Evolutionary conservation across 2,329 filamentous ascomycete genomes (phyloP).

Genomic region (Colletotrichum eleusines): DNA sequence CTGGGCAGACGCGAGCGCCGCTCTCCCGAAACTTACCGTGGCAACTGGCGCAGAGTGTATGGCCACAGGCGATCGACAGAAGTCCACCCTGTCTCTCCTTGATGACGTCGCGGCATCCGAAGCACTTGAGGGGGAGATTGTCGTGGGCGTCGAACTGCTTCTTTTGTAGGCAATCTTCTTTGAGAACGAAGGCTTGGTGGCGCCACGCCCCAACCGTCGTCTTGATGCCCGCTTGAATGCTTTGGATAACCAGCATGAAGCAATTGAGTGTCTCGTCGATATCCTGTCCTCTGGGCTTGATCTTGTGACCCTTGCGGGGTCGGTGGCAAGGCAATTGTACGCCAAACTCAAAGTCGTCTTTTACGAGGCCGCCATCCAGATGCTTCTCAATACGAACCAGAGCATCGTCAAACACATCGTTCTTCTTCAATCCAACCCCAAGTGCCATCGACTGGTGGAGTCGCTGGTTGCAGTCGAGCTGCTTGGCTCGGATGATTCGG

Average conservation of each 20-base stretch:
- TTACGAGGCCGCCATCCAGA: constrained; percentile 6
- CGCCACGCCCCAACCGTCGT: constrained; percentile 10
- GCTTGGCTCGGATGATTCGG: neutral
- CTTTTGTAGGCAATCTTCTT: neutral
- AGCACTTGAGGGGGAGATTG: neutral
- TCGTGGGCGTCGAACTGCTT: neutral
- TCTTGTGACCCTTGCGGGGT: constrained; percentile 33
- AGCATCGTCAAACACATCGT: neutral
- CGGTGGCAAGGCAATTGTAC: constrained; percentile 35
- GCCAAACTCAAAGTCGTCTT: constrained; percentile 44
- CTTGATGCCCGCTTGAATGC: constrained; percentile 33
- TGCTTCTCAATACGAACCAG: constrained; percentile 9
- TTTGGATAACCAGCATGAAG: constrained; percentile 43
- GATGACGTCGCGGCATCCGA: neutral
- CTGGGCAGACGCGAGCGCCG: neutral
- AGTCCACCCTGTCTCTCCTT: neutral
- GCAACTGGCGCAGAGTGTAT: constrained; percentile 21
- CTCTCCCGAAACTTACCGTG: neutral
- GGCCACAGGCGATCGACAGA: constrained; percentile 29
- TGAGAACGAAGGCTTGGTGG: constrained; percentile 1
- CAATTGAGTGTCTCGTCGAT: constrained; percentile 44
- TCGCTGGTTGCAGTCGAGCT: neutral
- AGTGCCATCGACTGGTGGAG: neutral
- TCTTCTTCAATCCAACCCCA: constrained; percentile 8
- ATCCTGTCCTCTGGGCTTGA: constrained; percentile 37